Evolutionary conservation across 2,329 filamentous ascomycete species (phyloP), one percentile per base, ranked within the genome.

Genomic region (Pseudohalonectria lignicola): DNA sequence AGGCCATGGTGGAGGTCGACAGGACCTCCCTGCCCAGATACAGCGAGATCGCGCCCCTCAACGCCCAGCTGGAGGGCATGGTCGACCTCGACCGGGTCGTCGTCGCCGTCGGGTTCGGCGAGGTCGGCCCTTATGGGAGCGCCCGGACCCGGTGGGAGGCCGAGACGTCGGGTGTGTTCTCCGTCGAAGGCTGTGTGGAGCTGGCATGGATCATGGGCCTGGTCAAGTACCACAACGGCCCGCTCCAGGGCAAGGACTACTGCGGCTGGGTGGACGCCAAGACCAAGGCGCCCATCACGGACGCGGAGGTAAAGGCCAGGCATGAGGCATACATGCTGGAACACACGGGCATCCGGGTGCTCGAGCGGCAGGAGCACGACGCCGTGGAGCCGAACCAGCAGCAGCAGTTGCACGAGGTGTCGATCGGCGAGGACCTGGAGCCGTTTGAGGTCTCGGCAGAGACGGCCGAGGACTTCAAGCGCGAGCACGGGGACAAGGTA

Each of bases 181-280:
- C 75, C 2, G 64, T 80, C n/a, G 76, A 82, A 50, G 79, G 78
- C 9, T 82, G 74, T 45, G 68, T 82, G 33, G 79, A 84, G 53
- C 79, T 83, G 73, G 79, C 79, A 7, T 83, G 79, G 79, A 74
- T 83, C 53, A 83, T 81, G 72, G 78, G 79, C 43, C 65, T 83
- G 35, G 82, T 83, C 58, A 80, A 78, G 60, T 78, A 82, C 53
- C 71, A 79, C 61, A 11, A 34, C 20, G 39, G 39, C 48, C 33
- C 18, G 5, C 13, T 23, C 9, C 78, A 80, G 57, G 76, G 77
- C 48, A 73, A 79, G 57, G 67, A 69, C 47, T 82, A 82, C 57
- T 75, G 74, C 45, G 78, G 78, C 41, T 83, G 69, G 57, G 34
- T 57, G 5, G 57, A 62, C 16, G 20, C 23, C 2, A 42, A 50